Percentiles rank a stretch among this genome's conserved stretches.
phyloP scores from a whole-genome alignment of 108 stramenopile genomes.

The Cyclotella baltica region DNA sequence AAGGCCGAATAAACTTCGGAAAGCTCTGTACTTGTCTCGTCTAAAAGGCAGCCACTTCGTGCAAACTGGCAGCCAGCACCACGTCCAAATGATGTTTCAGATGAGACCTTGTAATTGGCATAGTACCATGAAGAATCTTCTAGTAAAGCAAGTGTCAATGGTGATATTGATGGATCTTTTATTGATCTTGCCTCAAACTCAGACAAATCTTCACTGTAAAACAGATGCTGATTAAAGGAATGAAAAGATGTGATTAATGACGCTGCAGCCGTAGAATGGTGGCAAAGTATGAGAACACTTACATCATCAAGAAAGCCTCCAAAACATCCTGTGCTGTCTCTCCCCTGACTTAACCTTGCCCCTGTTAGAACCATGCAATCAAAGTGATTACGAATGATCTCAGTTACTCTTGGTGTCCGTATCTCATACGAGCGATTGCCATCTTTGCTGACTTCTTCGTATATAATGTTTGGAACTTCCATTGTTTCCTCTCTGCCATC shows the following conservation, averaged over 20 bases:
- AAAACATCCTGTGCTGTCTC: slow-evolving; percentile 34
- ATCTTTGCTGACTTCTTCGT: slow-evolving; percentile 17
- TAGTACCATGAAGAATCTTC: slow-evolving; percentile 63
- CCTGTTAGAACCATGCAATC: slow-evolving; percentile 77
- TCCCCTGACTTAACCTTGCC: slow-evolving; percentile 65
- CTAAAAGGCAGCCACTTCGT: slow-evolving; percentile 23
- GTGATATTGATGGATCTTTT: slow-evolving; percentile 30
- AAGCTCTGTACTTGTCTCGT: background rate
- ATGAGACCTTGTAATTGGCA: slow-evolving; percentile 48
- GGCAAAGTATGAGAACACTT: slow-evolving; percentile 3
- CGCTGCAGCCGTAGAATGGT: background rate
- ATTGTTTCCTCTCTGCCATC: slow-evolving; percentile 46
- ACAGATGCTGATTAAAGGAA: slow-evolving; percentile 39
- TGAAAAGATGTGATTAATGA: background rate
- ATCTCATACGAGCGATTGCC: slow-evolving; percentile 55
- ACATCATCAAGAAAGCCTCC: slow-evolving; percentile 51
- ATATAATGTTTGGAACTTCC: slow-evolving; percentile 40
- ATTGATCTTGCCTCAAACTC: slow-evolving; percentile 22
- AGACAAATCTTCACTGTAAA: slow-evolving; percentile 46
- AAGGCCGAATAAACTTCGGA: slow-evolving; percentile 21
- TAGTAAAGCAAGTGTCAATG: slow-evolving; percentile 54
- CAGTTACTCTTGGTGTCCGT: slow-evolving; percentile 74
- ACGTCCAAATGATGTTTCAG: slow-evolving; percentile 47
- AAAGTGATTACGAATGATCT: slow-evolving; percentile 85
- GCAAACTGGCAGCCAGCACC: slow-evolving; percentile 59